These are phyloP conservation scores for Rutstroemia sp. DNA, from an alignment of 2,329 filamentous ascomycete genomes.

Conservation along the genomic window DNA sequence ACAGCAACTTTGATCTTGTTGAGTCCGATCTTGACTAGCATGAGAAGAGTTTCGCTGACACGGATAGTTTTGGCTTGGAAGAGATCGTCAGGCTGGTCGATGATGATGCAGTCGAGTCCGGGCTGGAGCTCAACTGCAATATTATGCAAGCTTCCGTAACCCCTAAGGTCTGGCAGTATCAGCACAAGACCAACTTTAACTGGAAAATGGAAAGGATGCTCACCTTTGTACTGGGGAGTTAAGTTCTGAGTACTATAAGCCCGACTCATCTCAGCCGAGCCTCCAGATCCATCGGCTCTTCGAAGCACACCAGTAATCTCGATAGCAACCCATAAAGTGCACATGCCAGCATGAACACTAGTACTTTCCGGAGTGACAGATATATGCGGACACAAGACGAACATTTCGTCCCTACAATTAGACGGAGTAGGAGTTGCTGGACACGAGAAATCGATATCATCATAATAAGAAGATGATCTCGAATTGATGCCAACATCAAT, in stretches of 20 bases:
- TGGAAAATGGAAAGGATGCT: neutral
- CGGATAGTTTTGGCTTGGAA: slow-evolving; percentile 18
- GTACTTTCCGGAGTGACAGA: slow-evolving; percentile 27
- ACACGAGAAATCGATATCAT: neutral
- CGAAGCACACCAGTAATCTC: slow-evolving; percentile 28
- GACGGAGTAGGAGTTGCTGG: neutral
- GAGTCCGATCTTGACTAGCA: slow-evolving; percentile 25
- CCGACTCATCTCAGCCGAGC: neutral
- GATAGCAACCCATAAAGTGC: slow-evolving; percentile 31
- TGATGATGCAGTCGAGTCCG: slow-evolving; percentile 20
- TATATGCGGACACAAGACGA: slow-evolving; percentile 26
- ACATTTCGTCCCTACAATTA: neutral
- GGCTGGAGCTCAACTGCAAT: slow-evolving; percentile 24
- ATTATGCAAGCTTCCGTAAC: slow-evolving; percentile 25
- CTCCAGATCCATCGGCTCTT: slow-evolving; percentile 15
- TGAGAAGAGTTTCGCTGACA: slow-evolving; percentile 23
- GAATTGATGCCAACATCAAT: slow-evolving; percentile 16
- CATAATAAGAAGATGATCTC: slow-evolving; percentile 12
- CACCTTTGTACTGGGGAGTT: slow-evolving; percentile 6
- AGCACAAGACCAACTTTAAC: neutral
- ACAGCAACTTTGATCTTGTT: slow-evolving; percentile 11
- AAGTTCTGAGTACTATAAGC: neutral
- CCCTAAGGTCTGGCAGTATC: slow-evolving; percentile 10
- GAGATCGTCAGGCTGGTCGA: slow-evolving; percentile 26
- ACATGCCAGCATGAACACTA: slow-evolving; percentile 25